These are phyloP conservation scores for Scenedesmus sp. DNA, from an alignment of 163 green algal genomes.

Conservation along the genomic window DNA sequence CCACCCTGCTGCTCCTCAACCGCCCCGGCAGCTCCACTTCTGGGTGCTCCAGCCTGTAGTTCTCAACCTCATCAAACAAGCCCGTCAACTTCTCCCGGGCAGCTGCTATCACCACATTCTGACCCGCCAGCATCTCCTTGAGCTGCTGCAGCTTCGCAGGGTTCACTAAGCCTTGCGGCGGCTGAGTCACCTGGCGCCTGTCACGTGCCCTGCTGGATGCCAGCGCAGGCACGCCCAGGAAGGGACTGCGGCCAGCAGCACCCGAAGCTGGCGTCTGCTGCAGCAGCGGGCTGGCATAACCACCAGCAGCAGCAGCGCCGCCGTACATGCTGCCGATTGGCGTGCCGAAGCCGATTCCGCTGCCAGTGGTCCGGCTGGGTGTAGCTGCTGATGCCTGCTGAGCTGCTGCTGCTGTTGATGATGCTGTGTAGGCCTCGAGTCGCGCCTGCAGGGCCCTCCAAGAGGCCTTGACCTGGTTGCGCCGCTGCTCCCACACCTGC, in stretches of 20 bases:
- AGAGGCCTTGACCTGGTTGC: neutral
- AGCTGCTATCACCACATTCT: neutral
- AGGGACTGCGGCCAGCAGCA: conserved; percentile 6
- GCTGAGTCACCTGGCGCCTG: neutral
- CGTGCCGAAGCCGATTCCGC: neutral
- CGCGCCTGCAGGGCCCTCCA: conserved; percentile 11
- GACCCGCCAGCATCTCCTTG: conserved; percentile 31
- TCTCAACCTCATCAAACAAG: conserved; percentile 28
- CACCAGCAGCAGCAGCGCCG: neutral
- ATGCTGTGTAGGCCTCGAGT: neutral
- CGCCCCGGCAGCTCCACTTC: conserved; percentile 35
- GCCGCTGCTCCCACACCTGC: conserved; percentile 49
- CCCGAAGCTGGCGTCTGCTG: neutral
- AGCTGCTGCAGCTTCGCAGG: conserved; percentile 26
- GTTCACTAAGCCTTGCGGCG: neutral
- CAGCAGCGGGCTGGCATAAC: neutral
- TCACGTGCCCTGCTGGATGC: neutral
- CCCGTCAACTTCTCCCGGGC: neutral
- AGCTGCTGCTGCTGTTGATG: conserved; percentile 27
- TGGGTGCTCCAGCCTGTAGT: conserved; percentile 23
- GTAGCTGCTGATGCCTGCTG: neutral
- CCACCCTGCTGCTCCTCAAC: neutral
- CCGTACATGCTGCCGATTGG: neutral
- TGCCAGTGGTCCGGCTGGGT: neutral
- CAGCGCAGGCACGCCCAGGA: conserved; percentile 37